These are phyloP conservation scores for Puccinia triticina DNA, from an alignment of 1,284 basidiomycete genomes.

Conservation along the genomic window DNA sequence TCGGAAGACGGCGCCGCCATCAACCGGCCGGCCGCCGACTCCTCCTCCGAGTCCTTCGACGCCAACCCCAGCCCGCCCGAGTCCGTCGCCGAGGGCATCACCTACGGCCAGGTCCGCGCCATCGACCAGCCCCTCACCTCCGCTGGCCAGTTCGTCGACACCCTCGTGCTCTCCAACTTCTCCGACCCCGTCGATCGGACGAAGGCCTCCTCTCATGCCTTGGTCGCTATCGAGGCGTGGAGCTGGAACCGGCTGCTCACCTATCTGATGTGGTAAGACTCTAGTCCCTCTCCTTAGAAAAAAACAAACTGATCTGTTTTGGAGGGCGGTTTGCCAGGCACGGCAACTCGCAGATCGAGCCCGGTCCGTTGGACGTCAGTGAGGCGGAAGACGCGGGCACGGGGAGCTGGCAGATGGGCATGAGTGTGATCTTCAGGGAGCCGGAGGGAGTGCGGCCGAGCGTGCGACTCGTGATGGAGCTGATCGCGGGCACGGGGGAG, in stretches of 20 bases:
- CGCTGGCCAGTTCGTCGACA: conserved; percentile 30
- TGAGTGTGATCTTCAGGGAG: conserved; percentile 7
- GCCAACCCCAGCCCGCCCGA: conserved; percentile 19
- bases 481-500: conserved; percentile 4
- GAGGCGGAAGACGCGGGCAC: conserved; percentile 31
- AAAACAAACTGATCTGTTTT: background rate
- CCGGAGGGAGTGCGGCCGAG: background rate
- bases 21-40: background rate
- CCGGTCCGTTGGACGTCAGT: conserved; percentile 37
- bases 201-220: background rate
- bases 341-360: conserved; percentile 42
- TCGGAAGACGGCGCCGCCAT: background rate
- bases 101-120: background rate
- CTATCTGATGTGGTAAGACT: conserved; percentile 46
- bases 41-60: conserved; percentile 21
- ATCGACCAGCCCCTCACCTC: background rate
- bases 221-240: conserved; percentile 43
- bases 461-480: conserved; percentile 35
- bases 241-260: conserved; percentile 43
- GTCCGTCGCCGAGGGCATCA: conserved; percentile 25
- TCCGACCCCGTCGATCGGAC: background rate
- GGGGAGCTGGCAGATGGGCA: background rate
- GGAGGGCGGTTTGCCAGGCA: conserved; percentile 36
- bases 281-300: background rate
- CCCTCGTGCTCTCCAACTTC: background rate